Evolutionary conservation across 805 yeast species (phyloP), one percentile per base, ranked within the genome.

Genomic region (Kluyveromyces siamensis): DNA sequence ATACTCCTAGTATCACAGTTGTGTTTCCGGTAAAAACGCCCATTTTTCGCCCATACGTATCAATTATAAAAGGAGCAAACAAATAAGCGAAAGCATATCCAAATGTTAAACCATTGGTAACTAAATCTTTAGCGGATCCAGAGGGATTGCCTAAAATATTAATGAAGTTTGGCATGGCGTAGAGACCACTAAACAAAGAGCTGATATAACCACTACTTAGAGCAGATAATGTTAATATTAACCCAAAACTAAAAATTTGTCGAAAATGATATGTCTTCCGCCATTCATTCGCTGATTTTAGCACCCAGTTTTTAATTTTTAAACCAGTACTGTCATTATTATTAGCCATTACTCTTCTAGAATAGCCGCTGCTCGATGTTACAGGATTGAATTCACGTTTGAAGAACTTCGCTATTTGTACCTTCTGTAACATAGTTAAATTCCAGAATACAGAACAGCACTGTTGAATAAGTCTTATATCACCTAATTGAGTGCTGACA

Each of bases 161-260:
- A 48, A 60, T 59, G 77, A 80, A 77, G 30, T 60, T 57, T 1
- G 58, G 51, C 55, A 74, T 67, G 8, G 75, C 62, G 55, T 77
- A 81, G 51, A 77, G 65, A 39, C 78, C 77, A 53, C 76, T 76
- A 55, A 77, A 61, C 69, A 77, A 65, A n/a, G 74, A 69, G 51
- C 75, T 75, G 60, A 73, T 77, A 52, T 68, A 74, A 51, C 78
- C 77, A 39, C 67, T 71, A 54, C 25, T 6, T n/a, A n/a, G n/a
- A n/a, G 6, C 25, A 6, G 25, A 21, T 21, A 21, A 21, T 21
- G 25, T 21, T 21, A 6, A 6, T 3, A 21, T 6, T 21, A 21
- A 21, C 3, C 3, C 25, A 21, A 21, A 21, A 21, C 25, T 21
- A 21, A 21, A 21, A 21, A 21, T 21, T 21, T 21, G 25, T 21